Evolutionary conservation across 805 yeast genomes (phyloP), one percentile per base, ranked within the genome.

Genomic region (Candida berthetii): DNA sequence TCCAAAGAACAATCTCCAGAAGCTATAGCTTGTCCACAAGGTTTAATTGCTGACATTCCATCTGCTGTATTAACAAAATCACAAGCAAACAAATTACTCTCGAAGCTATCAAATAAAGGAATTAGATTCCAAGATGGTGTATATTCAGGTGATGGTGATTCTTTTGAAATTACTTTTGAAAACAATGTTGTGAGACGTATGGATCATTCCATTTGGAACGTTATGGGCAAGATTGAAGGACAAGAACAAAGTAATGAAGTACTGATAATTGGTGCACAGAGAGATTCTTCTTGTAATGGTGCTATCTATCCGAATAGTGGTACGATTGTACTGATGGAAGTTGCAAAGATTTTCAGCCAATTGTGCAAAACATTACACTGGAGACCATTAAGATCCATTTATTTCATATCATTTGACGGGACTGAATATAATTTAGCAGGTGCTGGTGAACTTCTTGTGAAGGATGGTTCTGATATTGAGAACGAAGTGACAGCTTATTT

Each of bases 391-490:
- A 74, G 98, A 58, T 72, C 90, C 3, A 80, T 90, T 14, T 82
- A 82, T 54, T 89, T 90, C 63, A 78, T 79, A 0, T 85, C 96
- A 1, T 88, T 85, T 66, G 95, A 90, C 52, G 96, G 85, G 1
- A 66, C 84, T 0, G 79, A 81, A 46, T 88, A 83, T 53, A 89
- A 89, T 57, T 65, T 72, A 49, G 96, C 93, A 0, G 98, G 98
- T 0, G 71, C 86, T n/a, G 72, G 89, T 0, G 91, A 84, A 53
- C 80, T 90, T 73, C 69, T 82, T 7, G 85, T 83, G 49, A 64
- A 68, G 31, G 72, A 73, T 42, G 57, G 65, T 15, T 71, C 73
- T 19, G 71, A 69, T 31, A 62, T 88, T 20, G 64, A 69, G 40
- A 70, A 75, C 36, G 82, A 82, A 48, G 82, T 84, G 0, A 80